A percentile compares a stretch with the other conserved stretches of the same genome.
Conservation (phyloP, 2,329 filamentous ascomycete species). For the Aureobasidium uvarum region DNA sequence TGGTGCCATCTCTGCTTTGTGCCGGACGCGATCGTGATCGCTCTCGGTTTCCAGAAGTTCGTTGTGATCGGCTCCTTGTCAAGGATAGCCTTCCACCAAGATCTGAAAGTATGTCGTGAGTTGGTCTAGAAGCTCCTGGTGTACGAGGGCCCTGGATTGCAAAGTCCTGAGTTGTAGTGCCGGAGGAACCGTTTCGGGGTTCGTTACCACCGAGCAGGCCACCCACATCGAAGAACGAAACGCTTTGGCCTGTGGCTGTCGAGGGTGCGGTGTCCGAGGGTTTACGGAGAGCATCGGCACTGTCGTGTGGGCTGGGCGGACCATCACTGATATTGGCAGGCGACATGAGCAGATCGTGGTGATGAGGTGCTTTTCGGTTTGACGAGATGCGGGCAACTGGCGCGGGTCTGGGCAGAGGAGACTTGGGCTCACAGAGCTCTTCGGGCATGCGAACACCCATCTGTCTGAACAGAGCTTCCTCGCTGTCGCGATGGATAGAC, state of each 20-base stretch:
- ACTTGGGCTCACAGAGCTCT: slow-evolving; percentile 44
- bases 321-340: background rate
- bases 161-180: slow-evolving; percentile 45
- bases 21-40: slow-evolving; percentile 2
- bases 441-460: slow-evolving; percentile 67
- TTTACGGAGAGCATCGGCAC: slow-evolving; percentile 23
- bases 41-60: background rate
- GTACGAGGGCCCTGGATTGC: slow-evolving; percentile 30
- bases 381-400: slow-evolving; percentile 43
- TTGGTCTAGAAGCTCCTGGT: slow-evolving; percentile 13
- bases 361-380: slow-evolving; percentile 1
- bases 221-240: slow-evolving; percentile 80
- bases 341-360: background rate
- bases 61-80: background rate
- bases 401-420: slow-evolving; percentile 39
- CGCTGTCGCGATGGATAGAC: slow-evolving; percentile 71
- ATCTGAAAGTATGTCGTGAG: slow-evolving; percentile 27
- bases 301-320: slow-evolving; percentile 24
- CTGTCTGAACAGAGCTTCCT: slow-evolving; percentile 82
- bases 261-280: slow-evolving; percentile 27
- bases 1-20: background rate
- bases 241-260: slow-evolving; percentile 30
- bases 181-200: slow-evolving; percentile 52
- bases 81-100: background rate
- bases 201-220: slow-evolving; percentile 66